Conservation (phyloP, 192 early-diverging fungal genomes). For the Pilaira anomala region DNA sequence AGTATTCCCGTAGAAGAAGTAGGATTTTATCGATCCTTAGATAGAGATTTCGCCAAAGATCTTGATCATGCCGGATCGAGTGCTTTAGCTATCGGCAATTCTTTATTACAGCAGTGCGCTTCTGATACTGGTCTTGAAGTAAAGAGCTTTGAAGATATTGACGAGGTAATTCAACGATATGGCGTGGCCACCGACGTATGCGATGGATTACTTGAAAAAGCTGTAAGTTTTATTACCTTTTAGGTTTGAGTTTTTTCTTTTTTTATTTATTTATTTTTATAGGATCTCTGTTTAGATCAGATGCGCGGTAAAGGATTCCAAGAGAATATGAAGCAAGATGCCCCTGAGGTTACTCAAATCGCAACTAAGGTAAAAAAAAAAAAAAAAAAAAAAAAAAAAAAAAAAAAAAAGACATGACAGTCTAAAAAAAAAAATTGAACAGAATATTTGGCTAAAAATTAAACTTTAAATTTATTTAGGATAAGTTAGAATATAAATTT, state of each 20-base stretch:
- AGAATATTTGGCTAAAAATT: background rate
- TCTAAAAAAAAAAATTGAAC: background rate
- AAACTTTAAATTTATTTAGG: background rate
- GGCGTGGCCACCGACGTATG: slow-evolving; percentile 64
- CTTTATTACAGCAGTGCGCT: slow-evolving; percentile 24
- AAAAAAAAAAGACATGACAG: no score
- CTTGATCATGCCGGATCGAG: slow-evolving; percentile 25
- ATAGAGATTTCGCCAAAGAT: slow-evolving; percentile 50
- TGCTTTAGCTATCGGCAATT: slow-evolving; percentile 30
- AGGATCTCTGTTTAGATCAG: slow-evolving; percentile 78
- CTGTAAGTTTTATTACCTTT: slow-evolving; percentile 42
- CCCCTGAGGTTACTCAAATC: slow-evolving; percentile 46
- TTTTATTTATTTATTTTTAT: slow-evolving; percentile 10
- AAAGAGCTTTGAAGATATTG: slow-evolving; percentile 46
- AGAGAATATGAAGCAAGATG: slow-evolving; percentile 38
- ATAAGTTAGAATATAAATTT: slow-evolving; percentile 49
- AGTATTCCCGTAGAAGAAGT: slow-evolving; percentile 55
- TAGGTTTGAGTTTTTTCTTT: background rate
- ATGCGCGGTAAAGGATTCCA: slow-evolving; percentile 40
- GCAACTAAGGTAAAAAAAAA: slow-evolving; percentile 21
- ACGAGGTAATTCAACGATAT: slow-evolving; percentile 69
- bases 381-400: no score
- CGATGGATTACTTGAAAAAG: slow-evolving; percentile 80
- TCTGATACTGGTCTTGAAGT: slow-evolving; percentile 35
- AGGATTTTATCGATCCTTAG: slow-evolving; percentile 60